Base-by-base conservation (phyloP, 805 yeast genomes). In the Wickerhamomyces canadensis region DNA sequence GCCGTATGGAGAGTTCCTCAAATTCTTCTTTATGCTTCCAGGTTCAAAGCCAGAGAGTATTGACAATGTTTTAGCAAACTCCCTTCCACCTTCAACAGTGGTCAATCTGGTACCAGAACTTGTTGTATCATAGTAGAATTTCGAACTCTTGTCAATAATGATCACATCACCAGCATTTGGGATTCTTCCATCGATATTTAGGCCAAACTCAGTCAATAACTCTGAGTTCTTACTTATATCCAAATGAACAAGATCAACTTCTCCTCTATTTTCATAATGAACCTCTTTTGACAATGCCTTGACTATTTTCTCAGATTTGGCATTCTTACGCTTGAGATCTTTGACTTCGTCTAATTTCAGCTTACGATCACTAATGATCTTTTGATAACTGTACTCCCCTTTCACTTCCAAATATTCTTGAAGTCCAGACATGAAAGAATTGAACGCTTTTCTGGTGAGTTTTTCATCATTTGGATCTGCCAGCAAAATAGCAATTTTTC, bases 161-260 rank as follows among this genome's bases (percentile, higher is more conserved):
- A 84, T 49, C 0, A 75, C 63, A 52, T 82, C 85, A 6, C 89
- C 91, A 3, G 60, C 52, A 9, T 55, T 42, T 43, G 62, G 68
- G 0, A 49, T 37, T n/a, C 52, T 47, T 2, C 57, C 44, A 27
- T 42, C 36, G 22, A 48, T 33, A 10, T 47, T 42, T 14, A 51
- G 39, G 2, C 56, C 58, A 10, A 44, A 27, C 3, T 43, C 30
- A 3, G 48, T 31, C 5, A 67, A 53, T 10, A 67, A 46, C 4
- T 56, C 45, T 1, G 23, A 21, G 10, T 53, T 49, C 30, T 61
- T 50, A 2, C 67, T 53, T 15, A 76, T 45, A 49, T 83, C 86
- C 11, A 80, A 44, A 45, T 67, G 79, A 0, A 76, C 65, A 38
- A 74, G 55, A 31, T 73, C 43, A 27, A 69, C 63, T 35, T 68